Base-by-base conservation (phyloP, 768 basidiomycete species). In the Amanita polypyramis region DNA sequence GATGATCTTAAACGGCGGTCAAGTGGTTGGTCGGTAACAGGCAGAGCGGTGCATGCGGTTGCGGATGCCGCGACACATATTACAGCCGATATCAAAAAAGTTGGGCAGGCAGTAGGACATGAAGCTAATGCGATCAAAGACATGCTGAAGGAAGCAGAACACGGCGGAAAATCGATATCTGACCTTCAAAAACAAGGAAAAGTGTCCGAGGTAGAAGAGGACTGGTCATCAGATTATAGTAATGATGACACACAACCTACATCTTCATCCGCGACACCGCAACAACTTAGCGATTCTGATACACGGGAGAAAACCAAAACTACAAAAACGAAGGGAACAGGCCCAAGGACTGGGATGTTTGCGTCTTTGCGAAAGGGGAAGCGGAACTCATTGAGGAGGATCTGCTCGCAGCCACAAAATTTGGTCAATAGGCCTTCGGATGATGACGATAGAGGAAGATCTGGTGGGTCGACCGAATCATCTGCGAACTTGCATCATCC, bases 161-260 rank as follows among this genome's bases (percentile, higher is more conserved):
- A 12, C 21, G 2, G 27, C 14, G 6, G 11, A 15, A 20, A n/a
- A 21, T 19, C 11, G 29, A 11, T 19, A 27, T 3, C 3, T 17
- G 6, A 14, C 5, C 32, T 27, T 15, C 38, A 4, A 29, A 30
- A 33, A 33, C 39, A 25, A 41, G 21, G 30, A 21, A 6, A 33
- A 12, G 14, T 8, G 2, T 8, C 15, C 3, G 29, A 50, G 20
- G 33, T 5, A n/a, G 43, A 29, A 8, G 49, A 35, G 11, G 49
- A 23, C 7, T 50, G 49, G 49, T 42, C 42, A n/a, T 50, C 49
- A 19, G 42, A 43, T 38, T 11, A 38, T 27, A 50, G 49, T n/a
- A 23, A 43, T 12, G 42, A 50, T 2, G 40, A 35, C 14, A 10
- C n/a, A 19, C 44, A 34, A 8, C 9, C 43, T 19, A 9, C 8